phyloP scores from a whole-genome alignment of 176 grass and related monocot genomes.

The Saccharum officinarum region DNA sequence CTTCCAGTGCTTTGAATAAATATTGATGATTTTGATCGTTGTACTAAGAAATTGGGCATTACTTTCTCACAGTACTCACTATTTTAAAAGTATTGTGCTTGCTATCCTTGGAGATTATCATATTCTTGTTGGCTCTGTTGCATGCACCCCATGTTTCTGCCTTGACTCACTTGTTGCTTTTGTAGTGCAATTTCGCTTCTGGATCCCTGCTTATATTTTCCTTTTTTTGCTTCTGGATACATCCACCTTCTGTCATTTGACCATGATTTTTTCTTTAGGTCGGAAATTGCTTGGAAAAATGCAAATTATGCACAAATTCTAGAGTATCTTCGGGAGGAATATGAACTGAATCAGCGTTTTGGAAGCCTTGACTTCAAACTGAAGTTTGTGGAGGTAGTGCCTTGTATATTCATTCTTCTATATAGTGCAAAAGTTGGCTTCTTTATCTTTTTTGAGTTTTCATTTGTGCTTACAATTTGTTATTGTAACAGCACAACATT shows the following conservation, averaged over 20 bases:
- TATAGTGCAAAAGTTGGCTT: background rate
- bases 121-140: background rate
- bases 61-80: background rate
- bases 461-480: constrained; percentile 18
- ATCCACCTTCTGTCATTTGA: background rate
- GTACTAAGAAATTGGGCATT: background rate
- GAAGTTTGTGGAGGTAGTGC: constrained; percentile 88
- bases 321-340: constrained; percentile 86
- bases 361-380: constrained; percentile 93
- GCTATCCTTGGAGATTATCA: background rate
- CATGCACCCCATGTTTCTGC: background rate
- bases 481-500: constrained; percentile 80
- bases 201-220: background rate
- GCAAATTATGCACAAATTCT: constrained; percentile 90
- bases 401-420: constrained; percentile 14
- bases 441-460: background rate
- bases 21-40: background rate
- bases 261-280: constrained; percentile 41
- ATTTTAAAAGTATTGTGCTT: background rate
- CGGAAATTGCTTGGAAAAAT: constrained; percentile 99
- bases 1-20: constrained; percentile 5
- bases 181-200: constrained; percentile 14
- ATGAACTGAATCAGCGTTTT: constrained; percentile 88
- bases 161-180: background rate
- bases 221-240: background rate